A percentile compares a stretch with the other conserved stretches of the same genome.
Evolutionary conservation across 768 basidiomycete species (phyloP).

Genomic region (Sporobolomyces phaffii): DNA sequence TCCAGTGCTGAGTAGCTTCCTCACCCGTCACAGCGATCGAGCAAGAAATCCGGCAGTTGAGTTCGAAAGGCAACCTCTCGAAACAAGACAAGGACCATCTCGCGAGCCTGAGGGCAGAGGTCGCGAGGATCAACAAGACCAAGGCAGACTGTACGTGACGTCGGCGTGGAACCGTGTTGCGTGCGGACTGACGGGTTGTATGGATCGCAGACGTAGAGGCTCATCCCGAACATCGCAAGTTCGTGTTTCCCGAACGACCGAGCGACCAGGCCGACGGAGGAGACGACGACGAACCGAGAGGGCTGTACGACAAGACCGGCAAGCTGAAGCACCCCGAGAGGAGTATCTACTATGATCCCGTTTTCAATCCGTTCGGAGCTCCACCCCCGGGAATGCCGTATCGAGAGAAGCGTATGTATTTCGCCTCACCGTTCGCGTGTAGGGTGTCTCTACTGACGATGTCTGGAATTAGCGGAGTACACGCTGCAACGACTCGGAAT

Average conservation of each 20-base stretch:
- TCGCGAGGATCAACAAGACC: constrained; percentile 72
- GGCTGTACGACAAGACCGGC: constrained; percentile 44
- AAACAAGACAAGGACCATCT: constrained; percentile 62
- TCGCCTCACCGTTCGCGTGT: not conserved
- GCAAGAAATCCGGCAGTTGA: constrained; percentile 57
- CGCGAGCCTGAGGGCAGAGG: constrained; percentile 64
- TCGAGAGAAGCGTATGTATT: constrained; percentile 52
- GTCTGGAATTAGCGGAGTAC: constrained; percentile 34
- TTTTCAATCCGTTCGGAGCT: constrained; percentile 88
- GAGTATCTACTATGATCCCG: constrained; percentile 83
- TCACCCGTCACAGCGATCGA: constrained; percentile 59
- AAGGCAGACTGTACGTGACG: constrained; percentile 67
- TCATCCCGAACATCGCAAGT: constrained; percentile 82
- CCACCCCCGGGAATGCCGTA: constrained; percentile 98
- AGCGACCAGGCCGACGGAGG: constrained; percentile 47
- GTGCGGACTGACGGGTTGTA: not conserved
- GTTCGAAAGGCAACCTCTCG: constrained; percentile 41
- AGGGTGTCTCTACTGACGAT: too few species aligned
- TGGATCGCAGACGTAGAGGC: constrained; percentile 55
- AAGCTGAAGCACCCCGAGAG: constrained; percentile 49
- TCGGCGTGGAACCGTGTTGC: too few species aligned
- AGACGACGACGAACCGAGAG: constrained; percentile 42
- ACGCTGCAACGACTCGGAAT: constrained; percentile 14
- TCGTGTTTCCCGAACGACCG: constrained; percentile 58
- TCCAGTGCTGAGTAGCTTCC: constrained; percentile 6